These are phyloP conservation scores for Arthrobotrys conoides DNA, from an alignment of 2,329 filamentous ascomycete genomes.

Conservation along the genomic window DNA sequence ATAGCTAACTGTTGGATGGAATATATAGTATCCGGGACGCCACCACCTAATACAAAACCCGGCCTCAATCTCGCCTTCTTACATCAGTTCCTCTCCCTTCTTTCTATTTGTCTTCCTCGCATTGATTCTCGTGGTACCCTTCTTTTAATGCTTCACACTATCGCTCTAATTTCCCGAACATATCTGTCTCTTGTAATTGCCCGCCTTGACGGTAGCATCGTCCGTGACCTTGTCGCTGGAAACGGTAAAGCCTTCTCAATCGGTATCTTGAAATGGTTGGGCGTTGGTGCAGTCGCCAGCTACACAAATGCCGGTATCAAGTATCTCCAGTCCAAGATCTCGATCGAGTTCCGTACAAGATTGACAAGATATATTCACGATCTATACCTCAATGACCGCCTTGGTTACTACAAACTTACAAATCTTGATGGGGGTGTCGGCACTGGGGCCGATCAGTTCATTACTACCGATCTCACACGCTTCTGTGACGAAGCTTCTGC, in stretches of 20 bases:
- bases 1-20: background rate
- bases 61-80: constrained; percentile 95
- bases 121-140: constrained; percentile 97
- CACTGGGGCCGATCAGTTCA: constrained; percentile 94
- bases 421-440: constrained; percentile 95
- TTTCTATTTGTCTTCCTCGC: constrained; percentile 97
- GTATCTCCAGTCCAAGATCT: constrained; percentile 96
- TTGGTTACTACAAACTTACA: constrained; percentile 95
- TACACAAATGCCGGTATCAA: constrained; percentile 99
- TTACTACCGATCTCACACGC: constrained; percentile 94
- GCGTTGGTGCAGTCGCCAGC: constrained; percentile 90
- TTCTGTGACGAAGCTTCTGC: constrained; percentile 95
- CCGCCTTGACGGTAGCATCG: constrained; percentile 93
- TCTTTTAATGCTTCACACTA: constrained; percentile 85
- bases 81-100: constrained; percentile 93
- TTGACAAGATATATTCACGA: constrained; percentile 98
- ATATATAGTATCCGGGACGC: constrained; percentile 74
- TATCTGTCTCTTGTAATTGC: constrained; percentile 95
- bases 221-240: constrained; percentile 93
- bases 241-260: constrained; percentile 89
- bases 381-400: constrained; percentile 91
- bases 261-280: constrained; percentile 95
- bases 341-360: constrained; percentile 95
- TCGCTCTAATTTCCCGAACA: constrained; percentile 90
- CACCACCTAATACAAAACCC: constrained; percentile 90